Percentiles rank a stretch among this genome's conserved stretches.
Conservation (phyloP, 2,329 filamentous ascomycete species). For the Apiospora kogelbergensis region DNA sequence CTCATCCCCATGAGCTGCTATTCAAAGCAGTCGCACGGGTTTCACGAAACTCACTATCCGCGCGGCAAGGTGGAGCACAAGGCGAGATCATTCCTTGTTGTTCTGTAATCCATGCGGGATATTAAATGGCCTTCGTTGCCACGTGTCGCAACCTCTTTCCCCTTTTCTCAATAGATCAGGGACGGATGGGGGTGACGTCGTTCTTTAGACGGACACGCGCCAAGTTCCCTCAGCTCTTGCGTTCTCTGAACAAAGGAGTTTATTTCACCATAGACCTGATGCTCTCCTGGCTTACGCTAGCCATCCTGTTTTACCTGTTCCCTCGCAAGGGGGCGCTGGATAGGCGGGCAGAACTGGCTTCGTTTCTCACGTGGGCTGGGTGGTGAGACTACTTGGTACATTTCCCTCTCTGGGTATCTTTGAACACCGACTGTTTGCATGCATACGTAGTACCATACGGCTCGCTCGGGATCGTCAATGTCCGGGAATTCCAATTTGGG, state of each 20-base stretch:
- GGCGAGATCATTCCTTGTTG: constrained; percentile 72
- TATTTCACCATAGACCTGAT: constrained; percentile 8
- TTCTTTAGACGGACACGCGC: constrained; percentile 13
- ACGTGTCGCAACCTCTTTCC: constrained; percentile 6
- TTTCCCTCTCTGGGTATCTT: not conserved
- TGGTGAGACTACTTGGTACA: constrained; percentile 10
- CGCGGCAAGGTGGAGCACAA: constrained; percentile 76
- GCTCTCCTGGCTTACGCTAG: constrained; percentile 10
- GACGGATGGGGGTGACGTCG: not conserved
- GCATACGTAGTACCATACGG: not conserved
- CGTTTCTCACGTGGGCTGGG: constrained; percentile 4
- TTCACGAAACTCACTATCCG: constrained; percentile 41
- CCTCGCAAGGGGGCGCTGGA: not conserved
- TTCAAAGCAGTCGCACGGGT: constrained; percentile 8
- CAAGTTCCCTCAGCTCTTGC: not conserved
- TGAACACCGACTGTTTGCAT: not conserved
- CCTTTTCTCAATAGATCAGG: not conserved
- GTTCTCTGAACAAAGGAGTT: not conserved
- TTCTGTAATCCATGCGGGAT: constrained; percentile 77
- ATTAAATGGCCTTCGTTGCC: constrained; percentile 38
- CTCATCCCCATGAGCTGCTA: not conserved
- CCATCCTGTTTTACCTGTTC: not conserved
- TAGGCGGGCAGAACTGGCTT: not conserved
- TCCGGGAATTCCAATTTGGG: not conserved
- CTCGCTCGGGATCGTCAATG: not conserved